Base-by-base conservation (phyloP, 2,329 filamentous ascomycete genomes). In the Phaeophleospora eucalypticola region DNA sequence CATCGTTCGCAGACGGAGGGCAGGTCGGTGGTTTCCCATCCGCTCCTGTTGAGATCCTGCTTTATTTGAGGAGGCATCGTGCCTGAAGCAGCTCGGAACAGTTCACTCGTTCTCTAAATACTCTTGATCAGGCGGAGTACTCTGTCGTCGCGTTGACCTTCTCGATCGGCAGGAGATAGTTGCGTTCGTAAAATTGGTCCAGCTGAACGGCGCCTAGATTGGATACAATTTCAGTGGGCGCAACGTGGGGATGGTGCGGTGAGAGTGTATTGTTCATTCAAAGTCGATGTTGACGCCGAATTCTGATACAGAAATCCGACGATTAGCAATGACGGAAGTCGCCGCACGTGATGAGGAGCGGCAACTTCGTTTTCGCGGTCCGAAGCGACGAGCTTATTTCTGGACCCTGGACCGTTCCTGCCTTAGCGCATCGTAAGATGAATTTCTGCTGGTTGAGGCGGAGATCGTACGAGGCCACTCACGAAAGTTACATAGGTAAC, bases 11-110 rank as follows among this genome's bases (percentile, higher is more conserved):
- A 93, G 27, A 93, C 86, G 2, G 86, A 90, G 7, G 88, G 88
- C 62, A 93, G 89, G 68, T 93, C 88, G 40, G 88, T 93, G 24
- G 89, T 86, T 71, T 98, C 93, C 89, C 90, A 96, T 49, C 93
- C 93, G 15, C 89, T 93, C 44, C 93, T 82, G 72, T 97, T 96
- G 38, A 96, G 79, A 66, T 96, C 90, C 67, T 94, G 87, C 70
- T 97, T 96, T 67, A 96, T 96, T 68, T 95, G 89, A 10, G 89
- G 86, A 46, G 87, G 86, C 83, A 94, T 91, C 46, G 36, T 63
- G 43, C 47, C 24, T 6, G 41, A 3, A 17, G 12, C 7, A 29
- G 6, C 7, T 29, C 12, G 24, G 24, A 29, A 29, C 7, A 29
- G 24, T n/a, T n/a, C n/a, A n/a, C n/a, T n/a, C n/a, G n/a, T n/a